phyloP scores from a whole-genome alignment of 129 eudicot species.

The Centaurea solstitialis region DNA sequence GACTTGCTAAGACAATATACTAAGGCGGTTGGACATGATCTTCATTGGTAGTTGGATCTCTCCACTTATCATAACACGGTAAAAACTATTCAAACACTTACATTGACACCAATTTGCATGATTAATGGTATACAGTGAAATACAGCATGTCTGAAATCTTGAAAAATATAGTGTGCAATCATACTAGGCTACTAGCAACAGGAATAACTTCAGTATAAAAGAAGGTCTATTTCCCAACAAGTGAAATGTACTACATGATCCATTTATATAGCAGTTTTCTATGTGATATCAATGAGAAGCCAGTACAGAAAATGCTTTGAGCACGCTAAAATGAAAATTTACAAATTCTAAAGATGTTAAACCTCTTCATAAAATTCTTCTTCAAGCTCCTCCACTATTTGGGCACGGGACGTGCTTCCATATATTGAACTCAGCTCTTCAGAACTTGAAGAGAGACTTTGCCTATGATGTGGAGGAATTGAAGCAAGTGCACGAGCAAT shows the following conservation, averaged over 20 bases:
- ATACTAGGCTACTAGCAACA: constrained; percentile 1
- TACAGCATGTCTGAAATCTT: not conserved
- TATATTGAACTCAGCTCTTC: constrained; percentile 81
- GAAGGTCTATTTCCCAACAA: not conserved
- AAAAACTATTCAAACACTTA: not conserved
- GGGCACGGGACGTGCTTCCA: constrained; percentile 68
- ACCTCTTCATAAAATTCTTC: constrained; percentile 97
- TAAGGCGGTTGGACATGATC: not conserved
- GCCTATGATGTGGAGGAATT: constrained; percentile 83
- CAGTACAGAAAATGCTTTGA: not conserved
- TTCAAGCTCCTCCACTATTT: constrained; percentile 74
- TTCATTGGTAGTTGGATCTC: not conserved
- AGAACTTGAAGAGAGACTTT: constrained; percentile 80
- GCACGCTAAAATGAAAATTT: constrained; percentile 12
- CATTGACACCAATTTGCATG: not conserved
- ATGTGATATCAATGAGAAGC: not conserved
- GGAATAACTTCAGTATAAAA: constrained; percentile 1
- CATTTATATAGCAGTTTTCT: not conserved
- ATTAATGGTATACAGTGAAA: not conserved
- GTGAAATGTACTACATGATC: not conserved
- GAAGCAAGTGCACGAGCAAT: constrained; percentile 95
- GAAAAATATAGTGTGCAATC: not conserved
- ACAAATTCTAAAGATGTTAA: constrained; percentile 26
- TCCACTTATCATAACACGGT: not conserved
- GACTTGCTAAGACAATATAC: not conserved